Conservation (phyloP, 352 stramenopile species). For the Phytopythium ostracodes region DNA sequence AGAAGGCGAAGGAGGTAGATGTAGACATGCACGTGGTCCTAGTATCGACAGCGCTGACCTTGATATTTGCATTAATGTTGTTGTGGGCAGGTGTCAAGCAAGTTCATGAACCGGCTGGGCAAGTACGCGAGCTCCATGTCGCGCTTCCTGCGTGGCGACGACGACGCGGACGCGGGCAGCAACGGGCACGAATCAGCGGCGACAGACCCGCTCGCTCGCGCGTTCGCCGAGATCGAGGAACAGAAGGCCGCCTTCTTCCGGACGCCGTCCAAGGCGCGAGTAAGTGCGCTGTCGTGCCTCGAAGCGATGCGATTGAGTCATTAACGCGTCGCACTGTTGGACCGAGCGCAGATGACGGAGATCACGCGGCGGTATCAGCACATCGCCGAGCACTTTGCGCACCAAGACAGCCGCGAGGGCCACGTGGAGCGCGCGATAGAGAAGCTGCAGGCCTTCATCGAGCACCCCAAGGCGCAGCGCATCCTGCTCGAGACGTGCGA, state of each 20-base stretch:
- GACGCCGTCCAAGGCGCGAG: constrained; percentile 59
- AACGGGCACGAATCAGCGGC: constrained; percentile 10
- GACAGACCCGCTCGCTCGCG: constrained; percentile 33
- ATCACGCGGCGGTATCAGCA: constrained; percentile 71
- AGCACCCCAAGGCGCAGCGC: constrained; percentile 57
- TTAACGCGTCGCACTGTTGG: not conserved
- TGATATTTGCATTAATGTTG: too few relatives aligned
- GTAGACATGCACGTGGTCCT: too few relatives aligned
- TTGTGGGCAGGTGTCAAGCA: constrained; percentile 44
- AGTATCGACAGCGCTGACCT: too few relatives aligned
- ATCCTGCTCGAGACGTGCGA: constrained; percentile 61
- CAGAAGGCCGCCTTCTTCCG: constrained; percentile 67
- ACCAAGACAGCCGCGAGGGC: constrained; percentile 56
- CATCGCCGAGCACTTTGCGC: constrained; percentile 62
- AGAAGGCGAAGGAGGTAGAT: constrained; percentile 71
- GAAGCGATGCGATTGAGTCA: not conserved
- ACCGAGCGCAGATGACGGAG: constrained; percentile 54
- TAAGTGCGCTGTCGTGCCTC: constrained; percentile 14
- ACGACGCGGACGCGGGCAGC: constrained; percentile 38
- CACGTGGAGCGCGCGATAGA: constrained; percentile 70
- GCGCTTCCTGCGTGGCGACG: constrained; percentile 60
- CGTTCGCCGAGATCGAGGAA: constrained; percentile 44
- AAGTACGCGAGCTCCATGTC: constrained; percentile 61
- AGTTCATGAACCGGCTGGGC: constrained; percentile 70
- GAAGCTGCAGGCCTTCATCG: constrained; percentile 72